phyloP scores from a whole-genome alignment of 257 asterid species.

The Mentha longifolia region DNA sequence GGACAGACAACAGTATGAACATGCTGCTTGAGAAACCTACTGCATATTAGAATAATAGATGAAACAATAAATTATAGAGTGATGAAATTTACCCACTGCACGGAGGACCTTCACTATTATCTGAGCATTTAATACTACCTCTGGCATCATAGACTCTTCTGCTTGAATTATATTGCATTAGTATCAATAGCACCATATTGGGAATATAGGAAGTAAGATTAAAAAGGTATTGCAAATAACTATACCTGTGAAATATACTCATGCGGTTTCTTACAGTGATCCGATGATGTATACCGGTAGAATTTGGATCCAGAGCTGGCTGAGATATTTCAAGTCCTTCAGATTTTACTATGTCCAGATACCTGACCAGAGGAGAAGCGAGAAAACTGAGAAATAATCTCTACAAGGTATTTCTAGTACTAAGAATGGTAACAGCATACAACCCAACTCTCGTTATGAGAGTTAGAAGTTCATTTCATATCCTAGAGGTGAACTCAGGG shows the following conservation, averaged over 20 bases:
- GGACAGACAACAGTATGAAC: conserved; percentile 1
- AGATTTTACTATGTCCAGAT: conserved; percentile 70
- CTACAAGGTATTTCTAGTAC: conserved; percentile 17
- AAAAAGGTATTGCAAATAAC: conserved; percentile 30
- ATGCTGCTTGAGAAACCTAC: conserved; percentile 12
- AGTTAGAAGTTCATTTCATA: neutral
- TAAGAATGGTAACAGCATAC: conserved; percentile 4
- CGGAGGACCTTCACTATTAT: conserved; percentile 81
- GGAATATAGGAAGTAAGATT: conserved; percentile 30
- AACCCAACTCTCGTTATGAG: neutral
- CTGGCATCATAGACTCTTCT: conserved; percentile 81
- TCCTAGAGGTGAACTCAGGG: neutral
- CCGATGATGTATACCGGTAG: conserved; percentile 92
- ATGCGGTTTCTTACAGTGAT: conserved; percentile 77
- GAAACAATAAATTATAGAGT: neutral
- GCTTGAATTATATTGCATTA: conserved; percentile 40
- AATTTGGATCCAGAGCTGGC: conserved; percentile 97
- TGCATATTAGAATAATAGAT: conserved; percentile 11
- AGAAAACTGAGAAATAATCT: conserved; percentile 12
- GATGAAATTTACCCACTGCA: conserved; percentile 72
- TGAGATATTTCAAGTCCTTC: conserved; percentile 92
- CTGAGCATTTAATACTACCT: conserved; percentile 79
- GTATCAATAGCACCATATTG: conserved; percentile 29
- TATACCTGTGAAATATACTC: conserved; percentile 67
- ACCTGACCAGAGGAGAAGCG: conserved; percentile 47